Conservation (phyloP, 1,284 basidiomycete genomes). For the Malassezia equina region DNA sequence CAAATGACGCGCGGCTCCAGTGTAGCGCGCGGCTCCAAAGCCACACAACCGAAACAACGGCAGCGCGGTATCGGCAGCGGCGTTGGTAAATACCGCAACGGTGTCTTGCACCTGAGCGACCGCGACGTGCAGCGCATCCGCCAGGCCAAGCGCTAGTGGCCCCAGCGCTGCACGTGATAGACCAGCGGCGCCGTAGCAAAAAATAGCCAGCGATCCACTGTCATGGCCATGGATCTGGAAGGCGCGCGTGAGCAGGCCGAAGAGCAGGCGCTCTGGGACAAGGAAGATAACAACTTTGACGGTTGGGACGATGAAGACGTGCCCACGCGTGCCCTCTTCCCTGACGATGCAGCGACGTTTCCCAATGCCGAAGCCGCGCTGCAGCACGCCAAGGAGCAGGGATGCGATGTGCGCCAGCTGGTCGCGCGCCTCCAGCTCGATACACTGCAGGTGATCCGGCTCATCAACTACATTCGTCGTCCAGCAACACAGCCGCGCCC, state of each 20-base stretch:
- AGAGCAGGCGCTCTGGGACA: constrained; percentile 2
- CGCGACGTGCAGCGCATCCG: constrained; percentile 30
- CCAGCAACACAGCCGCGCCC: constrained; percentile 12
- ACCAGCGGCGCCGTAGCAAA: too few relatives aligned
- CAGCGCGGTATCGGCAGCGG: constrained; percentile 38
- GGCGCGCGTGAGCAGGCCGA: background rate
- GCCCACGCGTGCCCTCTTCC: constrained; percentile 17
- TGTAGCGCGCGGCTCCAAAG: constrained; percentile 25
- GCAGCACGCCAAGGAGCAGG: constrained; percentile 22
- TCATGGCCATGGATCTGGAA: background rate
- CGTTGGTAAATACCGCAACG: constrained; percentile 38
- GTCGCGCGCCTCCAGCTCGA: constrained; percentile 27
- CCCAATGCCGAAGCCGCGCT: constrained; percentile 26
- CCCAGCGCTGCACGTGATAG: background rate
- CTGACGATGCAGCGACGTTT: constrained; percentile 14
- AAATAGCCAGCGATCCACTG: background rate
- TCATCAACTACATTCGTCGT: constrained; percentile 40
- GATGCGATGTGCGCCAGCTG: constrained; percentile 31
- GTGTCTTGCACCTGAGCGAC: constrained; percentile 29
- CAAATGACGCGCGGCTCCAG: constrained; percentile 25
- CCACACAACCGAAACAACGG: constrained; percentile 25
- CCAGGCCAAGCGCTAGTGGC: background rate
- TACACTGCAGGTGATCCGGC: constrained; percentile 36
- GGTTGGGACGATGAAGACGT: constrained; percentile 27
- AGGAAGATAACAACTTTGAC: constrained; percentile 27